Evolutionary conservation across 306 rosid species (phyloP).

Genomic region (Arachis stenosperma): DNA sequence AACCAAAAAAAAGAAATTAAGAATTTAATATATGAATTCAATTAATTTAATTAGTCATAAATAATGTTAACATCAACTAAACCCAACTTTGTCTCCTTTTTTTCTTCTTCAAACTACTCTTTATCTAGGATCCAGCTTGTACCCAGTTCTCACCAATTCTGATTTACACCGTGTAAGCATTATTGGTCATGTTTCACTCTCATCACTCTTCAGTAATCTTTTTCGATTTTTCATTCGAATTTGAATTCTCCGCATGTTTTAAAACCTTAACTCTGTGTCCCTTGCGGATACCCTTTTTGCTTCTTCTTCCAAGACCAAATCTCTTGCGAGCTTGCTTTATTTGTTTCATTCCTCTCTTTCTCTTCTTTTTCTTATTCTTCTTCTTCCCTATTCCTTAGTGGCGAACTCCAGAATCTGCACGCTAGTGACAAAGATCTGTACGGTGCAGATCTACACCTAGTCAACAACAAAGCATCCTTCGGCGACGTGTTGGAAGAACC

Average conservation of each 20-base stretch:
- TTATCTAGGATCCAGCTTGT: constrained; percentile 55
- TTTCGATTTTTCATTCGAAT: constrained; percentile 36
- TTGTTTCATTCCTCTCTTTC: constrained; percentile 11
- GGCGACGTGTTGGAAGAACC: constrained; percentile 57
- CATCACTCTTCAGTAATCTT: constrained; percentile 31
- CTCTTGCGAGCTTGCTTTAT: constrained; percentile 33
- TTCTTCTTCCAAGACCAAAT: constrained; percentile 48
- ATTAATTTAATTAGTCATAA: constrained; percentile 46
- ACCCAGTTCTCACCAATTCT: constrained; percentile 68
- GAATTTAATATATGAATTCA: constrained; percentile 1
- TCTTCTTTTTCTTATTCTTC: constrained; percentile 29
- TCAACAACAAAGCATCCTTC: constrained; percentile 70
- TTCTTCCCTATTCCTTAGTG: constrained; percentile 44
- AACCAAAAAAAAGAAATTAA: not conserved
- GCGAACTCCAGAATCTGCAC: constrained; percentile 67
- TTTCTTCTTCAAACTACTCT: constrained; percentile 46
- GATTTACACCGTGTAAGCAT: constrained; percentile 88
- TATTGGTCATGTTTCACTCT: constrained; percentile 40
- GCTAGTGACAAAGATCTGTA: constrained; percentile 78
- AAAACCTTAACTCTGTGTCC: constrained; percentile 37
- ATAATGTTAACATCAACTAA: constrained; percentile 49
- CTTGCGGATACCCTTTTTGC: constrained; percentile 28
- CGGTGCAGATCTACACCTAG: constrained; percentile 91
- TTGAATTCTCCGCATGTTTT: constrained; percentile 41
- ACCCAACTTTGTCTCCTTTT: constrained; percentile 44